These are phyloP conservation scores for Globisporangium spiculum DNA, from an alignment of 352 stramenopile genomes.

Conservation along the genomic window DNA sequence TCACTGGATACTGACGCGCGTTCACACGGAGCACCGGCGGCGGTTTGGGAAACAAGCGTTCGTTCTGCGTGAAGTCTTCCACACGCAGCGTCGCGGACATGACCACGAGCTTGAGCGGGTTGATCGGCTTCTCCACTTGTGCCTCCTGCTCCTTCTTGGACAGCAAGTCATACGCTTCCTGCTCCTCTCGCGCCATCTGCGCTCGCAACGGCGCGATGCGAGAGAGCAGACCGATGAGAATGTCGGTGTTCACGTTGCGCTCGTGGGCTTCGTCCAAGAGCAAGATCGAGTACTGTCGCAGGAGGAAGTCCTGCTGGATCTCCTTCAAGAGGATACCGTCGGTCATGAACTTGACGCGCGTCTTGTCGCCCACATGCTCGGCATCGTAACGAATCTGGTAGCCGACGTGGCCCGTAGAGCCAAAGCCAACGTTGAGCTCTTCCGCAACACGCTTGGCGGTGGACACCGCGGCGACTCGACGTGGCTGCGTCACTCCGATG, in stretches of 20 bases:
- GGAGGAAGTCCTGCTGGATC: slow-evolving; percentile 87
- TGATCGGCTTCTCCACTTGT: slow-evolving; percentile 47
- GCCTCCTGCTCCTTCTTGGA: slow-evolving; percentile 36
- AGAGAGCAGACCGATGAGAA: slow-evolving; percentile 96
- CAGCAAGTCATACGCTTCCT: slow-evolving; percentile 45
- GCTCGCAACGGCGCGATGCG: slow-evolving; percentile 91
- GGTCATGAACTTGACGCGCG: slow-evolving; percentile 99
- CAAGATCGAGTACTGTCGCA: slow-evolving; percentile 78
- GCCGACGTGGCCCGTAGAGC: slow-evolving; percentile 80
- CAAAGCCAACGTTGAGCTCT: slow-evolving; percentile 92
- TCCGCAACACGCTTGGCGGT: slow-evolving; percentile 97
- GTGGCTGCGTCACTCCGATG: slow-evolving; percentile 97
- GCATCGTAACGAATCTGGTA: slow-evolving; percentile 99
- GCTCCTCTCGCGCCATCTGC: slow-evolving; percentile 81
- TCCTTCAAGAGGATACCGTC: slow-evolving; percentile 99
- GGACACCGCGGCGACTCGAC: slow-evolving; percentile 97
- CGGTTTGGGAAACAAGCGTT: slow-evolving; percentile 87
- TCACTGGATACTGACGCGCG: slow-evolving; percentile 95
- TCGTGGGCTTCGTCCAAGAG: slow-evolving; percentile 97
- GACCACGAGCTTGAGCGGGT: slow-evolving; percentile 86
- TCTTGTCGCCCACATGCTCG: slow-evolving; percentile 88
- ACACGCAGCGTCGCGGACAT: slow-evolving; percentile 99
- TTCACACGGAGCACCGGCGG: slow-evolving; percentile 94
- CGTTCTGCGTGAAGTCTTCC: slow-evolving; percentile 96
- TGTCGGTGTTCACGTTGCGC: slow-evolving; percentile 95